phyloP scores from a whole-genome alignment of 2,329 filamentous ascomycete species.

The Colletotrichum cereale region DNA sequence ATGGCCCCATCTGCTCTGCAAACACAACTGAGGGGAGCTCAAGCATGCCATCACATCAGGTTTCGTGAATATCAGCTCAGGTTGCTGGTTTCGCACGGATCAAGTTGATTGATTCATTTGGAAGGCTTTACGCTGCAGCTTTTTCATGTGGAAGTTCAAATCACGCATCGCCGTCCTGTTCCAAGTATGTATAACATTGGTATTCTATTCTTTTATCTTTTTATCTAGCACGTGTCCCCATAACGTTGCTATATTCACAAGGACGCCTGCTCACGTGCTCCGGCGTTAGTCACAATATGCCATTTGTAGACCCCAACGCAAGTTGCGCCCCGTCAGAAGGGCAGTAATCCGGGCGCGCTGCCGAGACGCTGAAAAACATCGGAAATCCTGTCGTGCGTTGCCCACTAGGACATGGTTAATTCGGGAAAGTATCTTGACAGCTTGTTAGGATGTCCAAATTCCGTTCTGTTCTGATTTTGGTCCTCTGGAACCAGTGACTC shows the following conservation, averaged over 20 bases:
- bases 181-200: neutral
- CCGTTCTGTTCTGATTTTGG: conserved; percentile 33
- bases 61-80: neutral
- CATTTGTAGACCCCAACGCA: neutral
- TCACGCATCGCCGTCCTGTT: neutral
- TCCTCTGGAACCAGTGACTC: conserved; percentile 36
- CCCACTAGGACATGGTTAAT: conserved; percentile 38
- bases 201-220: neutral
- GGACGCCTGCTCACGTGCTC: neutral
- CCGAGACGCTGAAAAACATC: neutral
- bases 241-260: neutral
- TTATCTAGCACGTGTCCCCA: neutral
- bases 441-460: conserved; percentile 42
- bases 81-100: neutral
- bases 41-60: neutral
- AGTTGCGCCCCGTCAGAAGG: neutral
- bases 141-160: neutral
- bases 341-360: neutral
- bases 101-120: neutral
- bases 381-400: neutral
- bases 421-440: conserved; percentile 42
- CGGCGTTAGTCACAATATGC: neutral
- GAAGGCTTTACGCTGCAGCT: neutral
- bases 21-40: neutral
- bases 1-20: neutral